Evolutionary conservation across 257 asterid genomes (phyloP).

Genomic region (Solanum acaule): DNA sequence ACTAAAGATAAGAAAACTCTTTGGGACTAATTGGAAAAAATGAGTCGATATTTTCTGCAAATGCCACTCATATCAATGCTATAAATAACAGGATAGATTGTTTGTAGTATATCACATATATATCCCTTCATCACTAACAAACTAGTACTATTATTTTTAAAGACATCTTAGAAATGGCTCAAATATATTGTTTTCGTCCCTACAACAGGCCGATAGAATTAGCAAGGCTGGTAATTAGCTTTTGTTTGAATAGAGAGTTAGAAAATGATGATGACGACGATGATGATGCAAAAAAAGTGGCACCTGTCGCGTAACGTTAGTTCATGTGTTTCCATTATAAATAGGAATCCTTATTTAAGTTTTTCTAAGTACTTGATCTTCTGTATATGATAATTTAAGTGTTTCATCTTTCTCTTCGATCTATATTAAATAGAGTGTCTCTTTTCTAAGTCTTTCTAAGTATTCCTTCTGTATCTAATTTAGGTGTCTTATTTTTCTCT

Average conservation of each 20-base stretch:
- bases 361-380: not conserved
- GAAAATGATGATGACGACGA: slow-evolving; percentile 16
- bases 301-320: slow-evolving; percentile 12
- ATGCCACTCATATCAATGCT: not conserved
- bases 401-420: not conserved
- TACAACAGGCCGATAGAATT: not conserved
- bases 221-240: not conserved
- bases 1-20: not conserved
- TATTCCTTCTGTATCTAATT: not conserved
- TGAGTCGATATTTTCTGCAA: not conserved
- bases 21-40: no score
- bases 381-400: not conserved
- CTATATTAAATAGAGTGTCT: not conserved
- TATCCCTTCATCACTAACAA: not conserved
- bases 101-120: not conserved
- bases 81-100: not conserved
- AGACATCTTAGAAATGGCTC: not conserved
- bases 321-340: not conserved
- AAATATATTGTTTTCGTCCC: not conserved
- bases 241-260: not conserved
- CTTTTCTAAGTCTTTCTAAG: not conserved
- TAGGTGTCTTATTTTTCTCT: not conserved
- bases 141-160: not conserved
- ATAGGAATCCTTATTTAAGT: not conserved
- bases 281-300: slow-evolving; percentile 12